A percentile compares a stretch with the other conserved stretches of the same genome.
phyloP scores from a whole-genome alignment of 1,139 yeast species.

The Nakaseomyces sp. region DNA sequence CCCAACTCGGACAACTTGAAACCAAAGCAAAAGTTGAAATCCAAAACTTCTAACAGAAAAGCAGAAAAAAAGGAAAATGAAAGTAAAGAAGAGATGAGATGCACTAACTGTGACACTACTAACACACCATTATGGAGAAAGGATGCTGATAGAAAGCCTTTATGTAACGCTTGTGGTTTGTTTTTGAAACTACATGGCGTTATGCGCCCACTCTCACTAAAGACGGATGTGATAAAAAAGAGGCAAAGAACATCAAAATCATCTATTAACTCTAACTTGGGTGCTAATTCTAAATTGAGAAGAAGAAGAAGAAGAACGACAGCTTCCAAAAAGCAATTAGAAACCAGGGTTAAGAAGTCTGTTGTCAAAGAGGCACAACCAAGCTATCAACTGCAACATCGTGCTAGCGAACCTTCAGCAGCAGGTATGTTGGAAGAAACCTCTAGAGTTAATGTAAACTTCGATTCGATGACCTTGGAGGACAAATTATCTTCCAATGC shows the following conservation, averaged over 20 bases:
- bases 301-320: conserved; percentile 1
- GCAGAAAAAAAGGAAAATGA: not conserved
- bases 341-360: not conserved
- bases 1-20: not conserved
- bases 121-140: conserved; percentile 96
- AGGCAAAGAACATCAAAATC: conserved; percentile 36
- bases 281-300: not conserved
- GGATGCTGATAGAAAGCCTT: conserved; percentile 83
- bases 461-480: not conserved
- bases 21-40: not conserved
- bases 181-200: conserved; percentile 89
- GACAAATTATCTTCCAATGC: not conserved
- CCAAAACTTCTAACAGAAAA: not conserved
- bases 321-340: conserved; percentile 1
- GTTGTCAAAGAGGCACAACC: not conserved
- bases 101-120: conserved; percentile 86
- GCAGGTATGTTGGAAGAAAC: not conserved
- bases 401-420: not conserved
- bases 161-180: conserved; percentile 93
- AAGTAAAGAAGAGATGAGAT: conserved; percentile 27
- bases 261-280: conserved; percentile 5
- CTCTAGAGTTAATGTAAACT: not conserved
- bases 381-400: too few relatives aligned
- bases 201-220: conserved; percentile 80
- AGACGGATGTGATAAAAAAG: conserved; percentile 87